Base-by-base conservation (phyloP, 306 rosid genomes). In the Cucurbita argyrosperma region DNA sequence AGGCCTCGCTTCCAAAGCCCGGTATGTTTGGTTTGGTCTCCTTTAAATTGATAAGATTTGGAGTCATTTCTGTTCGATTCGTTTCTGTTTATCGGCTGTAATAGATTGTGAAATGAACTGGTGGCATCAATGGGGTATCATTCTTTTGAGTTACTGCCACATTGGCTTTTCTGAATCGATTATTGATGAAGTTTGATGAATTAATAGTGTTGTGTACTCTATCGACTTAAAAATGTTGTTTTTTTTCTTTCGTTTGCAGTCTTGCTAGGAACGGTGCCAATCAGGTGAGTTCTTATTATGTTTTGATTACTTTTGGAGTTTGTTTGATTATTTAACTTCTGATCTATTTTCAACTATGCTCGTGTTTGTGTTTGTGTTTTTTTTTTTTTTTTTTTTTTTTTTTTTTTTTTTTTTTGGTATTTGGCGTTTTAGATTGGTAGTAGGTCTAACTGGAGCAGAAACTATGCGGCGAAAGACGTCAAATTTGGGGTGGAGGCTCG, bases 401-500 rank as follows among this genome's bases (percentile, higher is more conserved):
- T 19, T 19, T 19, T 19, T 19, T 19, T 19, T 19, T 19, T 19
- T 19, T 19, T 19, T 19, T 19, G 0, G 19, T 19, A 19, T 19
- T 19, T 19, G 19, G 19, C 19, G 19, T 19, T 19, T 62, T 60
- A 90, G 98, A 18, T 85, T 82, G 90, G 90, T 65, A 84, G 89
- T 74, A 87, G 90, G 71, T 59, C 88, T 80, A 79, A 76, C 79
- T 89, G 86, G 92, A 87, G 78, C 54, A 90, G 98, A 83, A 90
- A 85, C 68, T 90, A 93, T 86, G 96, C 96, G 0, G 94, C 96
- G 5, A 93, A 93, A 80, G 98, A 93, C 23, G 87, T 93, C 39
- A 93, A 46, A 80, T 93, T 93, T 64, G 98, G 98, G 0, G 98
- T 90, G 73, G 98, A 90, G 78, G 98, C 98, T 75, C 92, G 97